Evolutionary conservation across 805 yeast genomes (phyloP), one percentile per base, ranked within the genome.

Genomic region (Priceomyces medius): DNA sequence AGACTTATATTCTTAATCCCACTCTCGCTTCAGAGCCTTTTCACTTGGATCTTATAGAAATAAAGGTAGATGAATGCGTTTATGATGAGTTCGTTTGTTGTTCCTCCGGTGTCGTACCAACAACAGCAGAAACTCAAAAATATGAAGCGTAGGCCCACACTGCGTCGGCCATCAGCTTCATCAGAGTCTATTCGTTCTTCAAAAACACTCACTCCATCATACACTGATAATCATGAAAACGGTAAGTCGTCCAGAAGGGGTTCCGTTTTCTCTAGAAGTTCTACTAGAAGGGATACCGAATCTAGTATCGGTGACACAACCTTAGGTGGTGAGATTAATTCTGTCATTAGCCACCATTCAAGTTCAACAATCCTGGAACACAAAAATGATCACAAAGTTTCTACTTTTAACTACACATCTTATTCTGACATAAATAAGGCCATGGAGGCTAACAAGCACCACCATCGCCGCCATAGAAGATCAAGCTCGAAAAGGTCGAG

Each of bases 51-150:
- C n/a, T n/a, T n/a, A n/a, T n/a, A n/a, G n/a, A n/a, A n/a, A n/a
- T n/a, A n/a, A n/a, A n/a, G 20, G 20, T 31, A 17, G 9, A 16
- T 16, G 29, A 26, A 26, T 26, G 29, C 29, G 9, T 26, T 20
- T 7, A 36, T 18, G 18, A 36, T 36, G 39, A 36, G 31, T 27
- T 36, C 32, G 3, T 36, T 13, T 24, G 12, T 36, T 26, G n/a
- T 36, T 13, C 39, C 39, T 9, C 39, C 39, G 18, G 39, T 36
- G 10, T 36, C 39, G 7, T 36, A 36, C 18, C 39, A 36, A 12
- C 31, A 16, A 13, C 39, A 36, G n/a, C 39, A 36, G 17, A 36
- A 36, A 16, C 31, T 36, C 17, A 36, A 36, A 29, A 28, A 26
- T 26, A 26, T 26, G 29, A 26, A 26, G 29, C 12, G 14, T 8